Base-by-base conservation (phyloP, 495 filamentous ascomycete species). In the Aspergillus funiculosus region DNA sequence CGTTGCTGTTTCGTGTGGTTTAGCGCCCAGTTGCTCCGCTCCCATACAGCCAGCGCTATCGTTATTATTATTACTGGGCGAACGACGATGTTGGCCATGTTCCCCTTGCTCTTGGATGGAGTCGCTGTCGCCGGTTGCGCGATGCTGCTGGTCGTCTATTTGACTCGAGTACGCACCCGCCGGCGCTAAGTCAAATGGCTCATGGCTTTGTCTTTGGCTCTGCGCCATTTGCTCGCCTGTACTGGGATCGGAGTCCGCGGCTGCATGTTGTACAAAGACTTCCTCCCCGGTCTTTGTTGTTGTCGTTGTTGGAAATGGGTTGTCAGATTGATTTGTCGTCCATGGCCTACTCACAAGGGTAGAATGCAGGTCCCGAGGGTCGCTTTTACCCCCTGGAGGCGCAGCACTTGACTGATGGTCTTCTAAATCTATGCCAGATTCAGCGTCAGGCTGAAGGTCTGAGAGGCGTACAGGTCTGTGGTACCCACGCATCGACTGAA, bases 401-500 rank as follows among this genome's bases (percentile, higher is more conserved):
- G 17, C 19, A 7, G 35, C 13, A 38, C 9, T 21, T 9, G 9
- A 21, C 19, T 38, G 35, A 7, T n/a, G 26, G 43, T 40, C 39
- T 17, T 27, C 36, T 44, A 51, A 43, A 15, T 43, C 49, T 47
- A 52, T 32, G 31, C 26, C 20, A 32, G 50, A 36, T 26, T 46
- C 50, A 39, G 39, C 21, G 29, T 41, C 46, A 26, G 28, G 46
- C 43, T 51, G 47, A 34, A 56, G 40, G 35, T 51, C 53, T 15
- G 48, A 48, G 32, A 50, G 48, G 15, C 48, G 44, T 24, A 57
- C 21, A 22, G 51, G 51, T 19, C 46, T 46, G 43, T 50, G 48
- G 36, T 47, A 50, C 15, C 51, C 51, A 14, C 61, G 66, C n/a
- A 54, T 53, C 39, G 66, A 58, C 51, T 64, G 58, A 57, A 53